These are phyloP conservation scores for Purshia tridentata DNA, from an alignment of 306 rosid genomes.

Conservation along the genomic window DNA sequence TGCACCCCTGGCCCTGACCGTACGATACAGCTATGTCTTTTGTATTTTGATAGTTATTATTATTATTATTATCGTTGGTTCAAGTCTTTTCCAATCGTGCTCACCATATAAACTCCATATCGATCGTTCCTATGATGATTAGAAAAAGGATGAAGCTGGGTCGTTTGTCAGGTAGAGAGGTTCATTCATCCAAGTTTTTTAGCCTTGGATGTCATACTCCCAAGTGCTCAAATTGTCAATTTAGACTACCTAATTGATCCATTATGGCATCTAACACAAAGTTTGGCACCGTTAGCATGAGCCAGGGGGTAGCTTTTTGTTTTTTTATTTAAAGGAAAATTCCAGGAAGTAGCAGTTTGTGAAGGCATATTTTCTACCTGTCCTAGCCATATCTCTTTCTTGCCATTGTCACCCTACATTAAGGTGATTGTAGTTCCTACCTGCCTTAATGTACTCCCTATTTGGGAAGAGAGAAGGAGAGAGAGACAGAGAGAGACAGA, in stretches of 20 bases:
- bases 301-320: background rate
- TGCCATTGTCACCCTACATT: constrained; percentile 4
- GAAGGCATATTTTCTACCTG: background rate
- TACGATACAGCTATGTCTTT: constrained; percentile 25
- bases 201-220: background rate
- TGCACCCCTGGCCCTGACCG: constrained; percentile 33
- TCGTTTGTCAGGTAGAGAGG: background rate
- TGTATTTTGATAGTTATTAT: background rate
- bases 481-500: no score
- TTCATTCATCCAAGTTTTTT: background rate
- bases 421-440: background rate
- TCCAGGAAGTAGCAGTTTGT: no score
- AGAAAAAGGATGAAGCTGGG: background rate
- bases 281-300: background rate
- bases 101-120: background rate
- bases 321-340: background rate
- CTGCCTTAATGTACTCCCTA: background rate
- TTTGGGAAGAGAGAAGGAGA: background rate
- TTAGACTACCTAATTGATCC: background rate
- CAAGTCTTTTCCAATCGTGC: background rate
- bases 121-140: background rate
- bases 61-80: background rate
- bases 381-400: background rate
- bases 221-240: background rate
- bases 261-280: background rate